Percentiles rank a stretch among this genome's conserved stretches.
phyloP scores from a whole-genome alignment of 257 asterid species.

The Solanum corneliomulleri region DNA sequence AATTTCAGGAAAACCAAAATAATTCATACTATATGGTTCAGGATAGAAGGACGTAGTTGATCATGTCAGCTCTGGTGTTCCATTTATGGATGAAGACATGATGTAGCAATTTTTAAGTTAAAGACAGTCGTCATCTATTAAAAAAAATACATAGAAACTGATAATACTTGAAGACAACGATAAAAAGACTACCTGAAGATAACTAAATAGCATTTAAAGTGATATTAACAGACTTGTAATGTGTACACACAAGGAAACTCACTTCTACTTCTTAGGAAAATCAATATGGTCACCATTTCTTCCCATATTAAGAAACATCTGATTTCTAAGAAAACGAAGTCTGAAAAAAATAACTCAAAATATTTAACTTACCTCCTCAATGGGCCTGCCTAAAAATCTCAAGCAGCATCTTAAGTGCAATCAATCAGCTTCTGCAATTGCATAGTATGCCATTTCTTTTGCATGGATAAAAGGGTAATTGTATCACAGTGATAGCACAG shows the following conservation, averaged over 20 bases:
- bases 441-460: too few relatives aligned
- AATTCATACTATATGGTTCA: too few relatives aligned
- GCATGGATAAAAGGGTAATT: background rate
- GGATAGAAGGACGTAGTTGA: background rate
- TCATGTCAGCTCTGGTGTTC: background rate
- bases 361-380: too few relatives aligned
- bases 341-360: background rate
- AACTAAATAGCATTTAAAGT: background rate
- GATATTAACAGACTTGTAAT: background rate
- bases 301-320: too few relatives aligned
- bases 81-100: background rate
- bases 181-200: background rate
- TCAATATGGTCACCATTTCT: too few relatives aligned
- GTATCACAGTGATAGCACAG: background rate
- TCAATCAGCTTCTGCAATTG: background rate
- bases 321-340: background rate
- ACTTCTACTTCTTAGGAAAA: too few relatives aligned
- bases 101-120: background rate
- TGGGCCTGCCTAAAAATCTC: background rate
- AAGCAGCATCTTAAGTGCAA: background rate
- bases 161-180: too few relatives aligned
- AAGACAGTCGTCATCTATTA: background rate
- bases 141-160: background rate
- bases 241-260: too few relatives aligned
- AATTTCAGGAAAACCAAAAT: background rate